These are phyloP conservation scores for Sechiopsis laciniata DNA, from an alignment of 306 rosid genomes.

Conservation along the genomic window DNA sequence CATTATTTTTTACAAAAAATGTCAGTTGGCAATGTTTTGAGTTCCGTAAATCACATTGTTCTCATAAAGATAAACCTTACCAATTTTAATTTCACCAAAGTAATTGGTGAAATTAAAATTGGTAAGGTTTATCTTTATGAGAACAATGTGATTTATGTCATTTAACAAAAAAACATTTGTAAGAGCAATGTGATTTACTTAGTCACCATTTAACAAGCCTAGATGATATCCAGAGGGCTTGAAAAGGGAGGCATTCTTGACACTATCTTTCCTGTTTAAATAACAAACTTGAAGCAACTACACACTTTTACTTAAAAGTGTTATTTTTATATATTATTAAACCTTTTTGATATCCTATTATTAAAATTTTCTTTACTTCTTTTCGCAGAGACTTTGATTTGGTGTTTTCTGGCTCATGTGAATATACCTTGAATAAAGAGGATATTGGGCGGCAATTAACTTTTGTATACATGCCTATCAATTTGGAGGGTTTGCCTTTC, in stretches of 20 bases:
- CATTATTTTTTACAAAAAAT: too few species aligned
- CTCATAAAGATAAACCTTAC: too few species aligned
- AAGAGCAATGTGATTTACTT: too few species aligned
- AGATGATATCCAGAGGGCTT: too few species aligned
- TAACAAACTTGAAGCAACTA: background rate
- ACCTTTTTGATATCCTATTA: slow-evolving; percentile 2
- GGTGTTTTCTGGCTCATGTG: slow-evolving; percentile 76
- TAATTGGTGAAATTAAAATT: too few species aligned
- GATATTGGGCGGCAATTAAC: slow-evolving; percentile 71
- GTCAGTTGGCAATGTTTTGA: too few species aligned
- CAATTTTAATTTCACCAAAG: too few species aligned
- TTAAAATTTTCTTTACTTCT: slow-evolving; percentile 25
- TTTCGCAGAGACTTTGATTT: slow-evolving; percentile 51
- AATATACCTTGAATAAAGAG: slow-evolving; percentile 75
- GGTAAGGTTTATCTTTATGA: too few species aligned
- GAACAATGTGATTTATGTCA: too few species aligned
- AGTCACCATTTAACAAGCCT: too few species aligned
- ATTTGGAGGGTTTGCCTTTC: slow-evolving; percentile 67
- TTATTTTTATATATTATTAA: slow-evolving; percentile 9
- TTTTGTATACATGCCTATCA: slow-evolving; percentile 76
- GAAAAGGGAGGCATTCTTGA: background rate
- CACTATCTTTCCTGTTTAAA: slow-evolving; percentile 3
- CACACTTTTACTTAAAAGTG: background rate
- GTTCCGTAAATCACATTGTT: too few species aligned
- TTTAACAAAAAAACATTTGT: too few species aligned